Conservation (phyloP, 1,284 basidiomycete species). For the Hemileia vastatrix region DNA sequence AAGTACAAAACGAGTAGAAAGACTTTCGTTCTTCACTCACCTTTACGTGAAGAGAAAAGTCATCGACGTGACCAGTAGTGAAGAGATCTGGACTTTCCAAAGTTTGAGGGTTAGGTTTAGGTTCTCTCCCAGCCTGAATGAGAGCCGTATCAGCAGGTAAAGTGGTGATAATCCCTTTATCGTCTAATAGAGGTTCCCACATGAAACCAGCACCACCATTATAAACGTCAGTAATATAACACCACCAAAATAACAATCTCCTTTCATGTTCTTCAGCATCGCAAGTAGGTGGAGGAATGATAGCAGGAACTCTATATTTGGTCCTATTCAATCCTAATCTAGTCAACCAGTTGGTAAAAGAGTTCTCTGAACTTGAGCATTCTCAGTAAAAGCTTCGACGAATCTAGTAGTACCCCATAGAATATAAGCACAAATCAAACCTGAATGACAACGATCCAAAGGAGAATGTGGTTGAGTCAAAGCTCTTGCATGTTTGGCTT, state of each 20-base stretch:
- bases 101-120: constrained; percentile 15
- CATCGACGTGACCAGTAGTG: constrained; percentile 24
- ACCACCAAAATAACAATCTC: constrained; percentile 22
- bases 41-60: constrained; percentile 26
- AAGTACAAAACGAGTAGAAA: too few relatives aligned
- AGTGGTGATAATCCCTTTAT: constrained; percentile 15
- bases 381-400: background rate
- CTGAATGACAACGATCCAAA: constrained; percentile 23
- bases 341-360: background rate
- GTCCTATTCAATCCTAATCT: background rate
- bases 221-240: constrained; percentile 24
- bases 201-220: constrained; percentile 10
- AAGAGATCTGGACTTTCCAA: constrained; percentile 24
- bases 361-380: background rate
- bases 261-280: constrained; percentile 24
- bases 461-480: background rate
- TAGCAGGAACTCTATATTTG: background rate
- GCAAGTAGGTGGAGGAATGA: background rate
- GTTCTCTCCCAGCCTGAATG: constrained; percentile 21
- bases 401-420: constrained; percentile 19
- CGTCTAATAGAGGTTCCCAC: constrained; percentile 20
- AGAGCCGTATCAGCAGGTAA: constrained; percentile 16
- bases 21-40: constrained; percentile 3
- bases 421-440: constrained; percentile 8
- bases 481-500: constrained; percentile 1